Evolutionary conservation across 1,284 basidiomycete genomes (phyloP), one percentile per base, ranked within the genome.

Genomic region (Cystobasidium slooffiae): DNA sequence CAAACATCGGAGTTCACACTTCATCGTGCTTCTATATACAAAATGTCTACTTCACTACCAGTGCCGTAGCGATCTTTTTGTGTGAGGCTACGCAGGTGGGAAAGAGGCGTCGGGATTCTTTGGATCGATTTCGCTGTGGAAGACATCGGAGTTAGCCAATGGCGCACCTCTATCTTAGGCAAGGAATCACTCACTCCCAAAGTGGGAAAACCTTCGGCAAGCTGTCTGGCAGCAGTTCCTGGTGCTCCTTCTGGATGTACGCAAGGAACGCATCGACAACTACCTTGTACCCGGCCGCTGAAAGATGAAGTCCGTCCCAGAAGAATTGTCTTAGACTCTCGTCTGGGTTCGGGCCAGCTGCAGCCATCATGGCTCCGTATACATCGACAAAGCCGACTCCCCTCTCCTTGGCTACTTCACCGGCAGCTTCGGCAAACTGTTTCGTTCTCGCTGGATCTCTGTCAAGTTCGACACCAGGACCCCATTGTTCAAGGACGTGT

Each of bases 281-380:
- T 37, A 68, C 43, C 81, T 85, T 81, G 79, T 94, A 94, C 39
- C 91, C 93, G 0, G 83, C 85, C 12, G 82, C 83, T 64, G 87
- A 92, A 77, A 93, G 82, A 82, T 96, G 93, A 74, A 95, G 82
- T 0, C 93, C 93, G 79, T 94, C 93, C 49, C 81, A 82, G 14
- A 80, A 49, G 47, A 72, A 80, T 41, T 68, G 73, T 12, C 56
- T 68, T 22, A 79, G 49, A 12, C 74, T 78, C 2, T 64, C 70
- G 0, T 67, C 72, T 31, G 70, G 55, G 41, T 66, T 22, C 1
- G 70, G 63, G 16, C 70, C 70, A 47, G 77, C 78, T 18, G 68
- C 69, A 10, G 43, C 44, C 22, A 72, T 68, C 46, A 80, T 78
- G 39, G 31, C 51, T 51, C 37, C 16, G 55, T 72, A 76, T 75